These are phyloP conservation scores for Begonia fuchsioides DNA, from an alignment of 306 rosid species.

Conservation along the genomic window DNA sequence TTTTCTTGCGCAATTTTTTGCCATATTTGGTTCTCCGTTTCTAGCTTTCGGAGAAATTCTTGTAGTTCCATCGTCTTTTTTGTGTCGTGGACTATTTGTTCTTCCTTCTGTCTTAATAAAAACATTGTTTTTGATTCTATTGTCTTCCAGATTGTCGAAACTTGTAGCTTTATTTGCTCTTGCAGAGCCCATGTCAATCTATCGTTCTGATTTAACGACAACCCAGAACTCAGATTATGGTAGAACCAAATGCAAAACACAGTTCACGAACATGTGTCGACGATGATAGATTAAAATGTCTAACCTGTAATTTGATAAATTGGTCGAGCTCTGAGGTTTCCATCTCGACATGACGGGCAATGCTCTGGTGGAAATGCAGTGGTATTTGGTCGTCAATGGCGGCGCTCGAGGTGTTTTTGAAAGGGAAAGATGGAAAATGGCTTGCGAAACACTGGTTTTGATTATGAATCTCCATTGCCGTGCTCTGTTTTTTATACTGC, in stretches of 20 bases:
- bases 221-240: background rate
- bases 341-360: constrained; percentile 26
- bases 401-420: constrained; percentile 3
- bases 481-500: constrained; percentile 5
- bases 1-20: constrained; percentile 38
- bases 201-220: constrained; percentile 29
- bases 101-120: constrained; percentile 35
- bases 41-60: constrained; percentile 29
- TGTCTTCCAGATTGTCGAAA: constrained; percentile 17
- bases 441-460: constrained; percentile 8
- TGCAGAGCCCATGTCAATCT: constrained; percentile 27
- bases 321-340: constrained; percentile 38
- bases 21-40: constrained; percentile 49
- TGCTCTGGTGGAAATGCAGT: constrained; percentile 8
- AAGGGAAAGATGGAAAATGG: constrained; percentile 5
- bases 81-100: constrained; percentile 30
- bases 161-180: constrained; percentile 39
- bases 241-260: too few species aligned
- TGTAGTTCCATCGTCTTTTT: constrained; percentile 38
- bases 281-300: too few species aligned
- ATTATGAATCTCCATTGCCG: constrained; percentile 5
- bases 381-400: background rate
- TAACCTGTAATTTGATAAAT: constrained; percentile 43
- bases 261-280: too few species aligned
- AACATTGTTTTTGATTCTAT: constrained; percentile 17